Base-by-base conservation (phyloP, 2,329 filamentous ascomycete species). In the Monilinia fructigena region DNA sequence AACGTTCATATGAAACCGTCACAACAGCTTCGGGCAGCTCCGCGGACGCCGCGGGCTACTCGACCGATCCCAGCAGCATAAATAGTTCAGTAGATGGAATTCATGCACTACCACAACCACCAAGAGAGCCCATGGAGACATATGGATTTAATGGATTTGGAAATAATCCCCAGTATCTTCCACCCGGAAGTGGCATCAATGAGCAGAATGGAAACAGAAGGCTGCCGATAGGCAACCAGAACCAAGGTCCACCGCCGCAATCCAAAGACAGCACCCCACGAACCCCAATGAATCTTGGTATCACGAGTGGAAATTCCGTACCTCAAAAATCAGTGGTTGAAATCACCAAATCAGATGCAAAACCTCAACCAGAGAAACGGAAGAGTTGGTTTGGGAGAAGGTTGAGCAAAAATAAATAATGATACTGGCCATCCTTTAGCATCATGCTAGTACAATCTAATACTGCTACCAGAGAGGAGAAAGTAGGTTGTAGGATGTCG, bases 341-440 rank as follows among this genome's bases (percentile, higher is more conserved):
- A 59, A 48, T 59, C 40, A 59, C 40, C 42, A 59, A 59, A 59
- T 48, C 42, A 35, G 20, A 62, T 69, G 31, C 26, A 12, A 61
- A 40, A n/a, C 47, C 47, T 31, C 68, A 58, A 23, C 67, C 74
- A 65, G 89, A 93, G 68, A 97, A 96, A 83, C 85, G 91, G 70
- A 93, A 93, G 83, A 95, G 93, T 76, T 97, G 93, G 92, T 88
- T 98, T 74, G 87, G 90, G 75, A 86, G 88, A 73, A 85, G 88
- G 65, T 95, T 97, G 78, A 95, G 90, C 82, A 93, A 83, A 75
- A 76, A 77, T 65, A 79, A 78, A 75, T 70, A 65, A 65, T 26
- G 35, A 48, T 59, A 42, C 56, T 35, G 56, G 56, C 20, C 56
- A 59, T 59, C 42, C 42, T 35, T 28, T 18, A 53, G 42, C 14